Evolutionary conservation across 2,329 filamentous ascomycete genomes (phyloP), one percentile per base, ranked within the genome.

Genomic region (Apiospora phragmitis): DNA sequence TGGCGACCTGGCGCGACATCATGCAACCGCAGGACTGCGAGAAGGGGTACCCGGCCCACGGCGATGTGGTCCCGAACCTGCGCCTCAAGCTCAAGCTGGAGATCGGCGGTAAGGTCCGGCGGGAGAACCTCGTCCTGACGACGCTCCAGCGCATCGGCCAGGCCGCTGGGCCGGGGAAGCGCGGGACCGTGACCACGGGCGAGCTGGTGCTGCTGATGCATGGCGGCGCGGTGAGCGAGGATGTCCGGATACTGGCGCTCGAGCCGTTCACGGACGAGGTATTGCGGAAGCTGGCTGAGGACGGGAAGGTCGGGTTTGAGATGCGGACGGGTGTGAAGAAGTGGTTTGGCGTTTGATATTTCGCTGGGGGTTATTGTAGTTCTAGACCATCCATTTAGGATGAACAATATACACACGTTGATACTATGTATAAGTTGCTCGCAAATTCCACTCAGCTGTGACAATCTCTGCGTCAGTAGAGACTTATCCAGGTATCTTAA

Each of bases 21-120:
- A 95, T 97, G 93, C 82, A 83, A 42, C 78, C 81, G 21, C 83
- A 89, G 9, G 92, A 92, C 76, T 81, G 80, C 1, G 90, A 90
- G 0, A 84, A 88, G 55, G 93, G 91, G 2, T 98, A 97, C 79
- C 95, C 95, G 0, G 95, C 93, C 5, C 95, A 98, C 76, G 95
- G 95, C 0, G 86, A 89, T 0, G 89, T 95, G 1, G 86, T 98
- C 18, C 87, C 90, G 41, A 87, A 96, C 73, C 93, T 93, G 0
- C 87, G 85, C n/a, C 84, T 82, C 16, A 95, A 90, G 79, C 92
- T 98, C 68, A 74, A 82, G 11, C 93, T 96, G 79, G 98, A 98
- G 78, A 92, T 98, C 73, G 79, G 84, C 72, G 94, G 97, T 82
- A 88, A 95, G 43, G 87, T 89, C 77, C 87, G 92, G 81, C 88